Base-by-base conservation (phyloP, 768 basidiomycete species). In the Rhodosporidiobolus odoratus region DNA sequence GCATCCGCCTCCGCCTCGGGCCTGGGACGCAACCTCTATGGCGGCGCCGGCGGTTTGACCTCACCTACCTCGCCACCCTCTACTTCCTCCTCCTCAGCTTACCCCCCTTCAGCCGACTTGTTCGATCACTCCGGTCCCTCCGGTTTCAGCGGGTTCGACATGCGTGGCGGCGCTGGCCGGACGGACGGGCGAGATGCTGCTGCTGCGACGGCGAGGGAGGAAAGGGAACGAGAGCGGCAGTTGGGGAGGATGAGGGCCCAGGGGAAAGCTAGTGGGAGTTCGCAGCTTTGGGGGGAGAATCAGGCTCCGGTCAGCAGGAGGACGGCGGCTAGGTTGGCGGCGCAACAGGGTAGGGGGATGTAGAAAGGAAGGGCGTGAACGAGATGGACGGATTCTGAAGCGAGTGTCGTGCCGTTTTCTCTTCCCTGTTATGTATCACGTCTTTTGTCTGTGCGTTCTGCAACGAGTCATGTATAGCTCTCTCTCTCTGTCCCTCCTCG, bases 301-400 rank as follows among this genome's bases (percentile, higher is more conserved):
- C 35, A 37, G 16, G 61, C 61, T 30, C 61, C 61, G 37, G 61
- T 62, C 6, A 45, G 61, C 3, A 38, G 61, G 50, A 38, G 61
- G 61, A 53, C 37, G 48, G 61, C 61, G 38, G 19, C 37, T 17
- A 27, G 37, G 50, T 19, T 62, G 19, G 61, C 48, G 37, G 30
- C 53, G 48, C 47, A 54, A 32, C n/a, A 43, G 25, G 4, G 43
- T 21, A 21, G 43, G 13, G 43, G 27, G 27, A 2, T 27, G 40
- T 40, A 30, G 12, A 16, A 4, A 48, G 17, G 8, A 5, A 8
- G 50, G 12, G 13, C 43, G 43, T 43, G 21, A 12, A 43, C 43
- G 13, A 43, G 13, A 12, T 21, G 43, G 12, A 43, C 12, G 13
- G 43, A 43, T 12, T 21, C 43, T 43, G 43, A 43, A 12, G 13